These are phyloP conservation scores for Triticum aestivum DNA, from an alignment of 176 grass and related monocot species.

Conservation along the genomic window DNA sequence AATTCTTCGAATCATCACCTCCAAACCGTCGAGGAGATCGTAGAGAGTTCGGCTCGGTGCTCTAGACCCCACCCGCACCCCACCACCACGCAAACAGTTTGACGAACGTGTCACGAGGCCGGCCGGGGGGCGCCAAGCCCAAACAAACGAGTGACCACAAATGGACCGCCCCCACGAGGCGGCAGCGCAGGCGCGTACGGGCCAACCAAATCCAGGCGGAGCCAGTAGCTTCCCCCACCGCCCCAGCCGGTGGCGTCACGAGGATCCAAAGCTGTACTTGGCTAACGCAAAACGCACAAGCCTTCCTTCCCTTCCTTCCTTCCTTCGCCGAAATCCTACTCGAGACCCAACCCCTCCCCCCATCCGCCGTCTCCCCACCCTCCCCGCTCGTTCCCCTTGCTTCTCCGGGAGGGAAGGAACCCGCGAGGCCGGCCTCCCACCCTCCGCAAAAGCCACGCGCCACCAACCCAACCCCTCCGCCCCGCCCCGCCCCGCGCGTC, in stretches of 20 bases:
- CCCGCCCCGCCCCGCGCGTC: not conserved
- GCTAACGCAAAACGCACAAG: not conserved
- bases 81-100: not conserved
- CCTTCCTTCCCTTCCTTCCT: not conserved
- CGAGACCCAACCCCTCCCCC: not conserved
- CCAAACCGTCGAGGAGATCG: too few relatives aligned
- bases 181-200: not conserved
- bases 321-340: slow-evolving; percentile 24
- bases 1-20: too few relatives aligned
- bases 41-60: too few relatives aligned
- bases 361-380: not conserved
- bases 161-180: not conserved
- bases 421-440: slow-evolving; percentile 20
- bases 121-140: not conserved
- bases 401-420: slow-evolving; percentile 53
- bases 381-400: slow-evolving; percentile 10
- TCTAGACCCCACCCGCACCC: too few relatives aligned
- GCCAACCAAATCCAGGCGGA: slow-evolving; percentile 2
- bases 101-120: not conserved
- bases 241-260: slow-evolving; percentile 1
- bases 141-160: slow-evolving; percentile 17
- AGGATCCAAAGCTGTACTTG: slow-evolving; percentile 39
- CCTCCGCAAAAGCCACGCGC: slow-evolving; percentile 39
- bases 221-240: not conserved
- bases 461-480: slow-evolving; percentile 26